Conservation (phyloP, 805 yeast species). For the Ogataea paraovalis region DNA sequence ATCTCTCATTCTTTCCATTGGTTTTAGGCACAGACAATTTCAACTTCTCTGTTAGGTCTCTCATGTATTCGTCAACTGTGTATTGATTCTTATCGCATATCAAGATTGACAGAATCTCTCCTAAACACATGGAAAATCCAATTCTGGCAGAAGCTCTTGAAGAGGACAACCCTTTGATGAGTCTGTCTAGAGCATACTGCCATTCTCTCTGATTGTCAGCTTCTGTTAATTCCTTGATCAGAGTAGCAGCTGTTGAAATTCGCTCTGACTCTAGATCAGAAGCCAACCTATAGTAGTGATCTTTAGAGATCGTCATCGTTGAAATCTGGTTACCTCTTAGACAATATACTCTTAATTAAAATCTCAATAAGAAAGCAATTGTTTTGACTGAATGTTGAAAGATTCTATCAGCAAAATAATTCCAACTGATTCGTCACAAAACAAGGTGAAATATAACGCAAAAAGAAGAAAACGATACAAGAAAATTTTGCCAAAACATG, state of each 20-base stretch:
- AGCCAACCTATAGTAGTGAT: constrained; percentile 71
- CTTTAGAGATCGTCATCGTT: constrained; percentile 55
- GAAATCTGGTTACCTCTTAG: no score
- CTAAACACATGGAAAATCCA: constrained; percentile 84
- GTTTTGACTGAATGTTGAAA: no score
- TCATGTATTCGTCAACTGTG: constrained; percentile 36
- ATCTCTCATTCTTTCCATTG: constrained; percentile 82
- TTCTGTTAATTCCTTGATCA: constrained; percentile 55
- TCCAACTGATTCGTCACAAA: constrained; percentile 4
- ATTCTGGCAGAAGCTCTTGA: constrained; percentile 79
- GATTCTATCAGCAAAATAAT: no score
- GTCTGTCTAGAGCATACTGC: constrained; percentile 75
- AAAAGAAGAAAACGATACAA: not conserved
- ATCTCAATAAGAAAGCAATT: no score
- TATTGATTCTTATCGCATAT: constrained; percentile 30
- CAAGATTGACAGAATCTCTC: constrained; percentile 52
- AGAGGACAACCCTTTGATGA: constrained; percentile 77
- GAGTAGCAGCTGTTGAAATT: constrained; percentile 60
- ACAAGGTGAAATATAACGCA: not conserved
- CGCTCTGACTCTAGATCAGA: constrained; percentile 75
- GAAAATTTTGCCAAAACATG: not conserved
- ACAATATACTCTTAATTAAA: no score
- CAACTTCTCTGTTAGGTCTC: constrained; percentile 33
- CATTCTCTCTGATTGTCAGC: constrained; percentile 54
- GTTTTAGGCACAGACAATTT: constrained; percentile 35